phyloP scores from a whole-genome alignment of 805 yeast species.

The Allodekkera sacchari region DNA sequence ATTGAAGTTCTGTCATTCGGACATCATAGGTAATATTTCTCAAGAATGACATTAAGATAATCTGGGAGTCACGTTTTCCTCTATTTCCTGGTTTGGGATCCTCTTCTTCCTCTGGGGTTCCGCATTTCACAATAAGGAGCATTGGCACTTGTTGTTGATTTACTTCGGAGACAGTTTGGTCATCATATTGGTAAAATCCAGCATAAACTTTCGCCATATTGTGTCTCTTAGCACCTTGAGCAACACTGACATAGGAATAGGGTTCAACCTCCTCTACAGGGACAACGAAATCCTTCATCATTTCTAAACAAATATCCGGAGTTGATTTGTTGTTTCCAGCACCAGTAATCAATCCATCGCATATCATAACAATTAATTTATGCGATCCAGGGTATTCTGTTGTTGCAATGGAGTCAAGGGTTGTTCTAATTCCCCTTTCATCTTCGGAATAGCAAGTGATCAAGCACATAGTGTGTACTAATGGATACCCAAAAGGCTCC shows the following conservation, averaged over 20 bases:
- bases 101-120: constrained; percentile 70
- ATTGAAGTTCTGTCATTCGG: constrained; percentile 88
- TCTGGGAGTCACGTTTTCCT: constrained; percentile 94
- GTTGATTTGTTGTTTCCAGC: constrained; percentile 84
- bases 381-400: constrained; percentile 95
- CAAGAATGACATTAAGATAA: constrained; percentile 81
- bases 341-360: constrained; percentile 94
- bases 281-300: constrained; percentile 75
- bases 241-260: constrained; percentile 89
- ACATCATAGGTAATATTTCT: constrained; percentile 86
- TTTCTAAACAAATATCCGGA: constrained; percentile 78
- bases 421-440: constrained; percentile 74
- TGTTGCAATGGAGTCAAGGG: constrained; percentile 88
- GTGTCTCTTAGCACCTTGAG: constrained; percentile 89
- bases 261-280: constrained; percentile 73
- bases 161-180: constrained; percentile 62
- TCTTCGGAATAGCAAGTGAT: constrained; percentile 97
- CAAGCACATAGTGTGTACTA: constrained; percentile 62
- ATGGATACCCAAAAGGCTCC: constrained; percentile 80
- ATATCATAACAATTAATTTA: constrained; percentile 72
- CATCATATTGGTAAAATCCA: constrained; percentile 86
- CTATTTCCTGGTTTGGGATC: constrained; percentile 78
- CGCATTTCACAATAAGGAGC: constrained; percentile 74
- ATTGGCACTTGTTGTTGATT: constrained; percentile 84
- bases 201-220: constrained; percentile 96